Evolutionary conservation across 2,329 filamentous ascomycete species (phyloP).

Genomic region (Monilinia polystroma): DNA sequence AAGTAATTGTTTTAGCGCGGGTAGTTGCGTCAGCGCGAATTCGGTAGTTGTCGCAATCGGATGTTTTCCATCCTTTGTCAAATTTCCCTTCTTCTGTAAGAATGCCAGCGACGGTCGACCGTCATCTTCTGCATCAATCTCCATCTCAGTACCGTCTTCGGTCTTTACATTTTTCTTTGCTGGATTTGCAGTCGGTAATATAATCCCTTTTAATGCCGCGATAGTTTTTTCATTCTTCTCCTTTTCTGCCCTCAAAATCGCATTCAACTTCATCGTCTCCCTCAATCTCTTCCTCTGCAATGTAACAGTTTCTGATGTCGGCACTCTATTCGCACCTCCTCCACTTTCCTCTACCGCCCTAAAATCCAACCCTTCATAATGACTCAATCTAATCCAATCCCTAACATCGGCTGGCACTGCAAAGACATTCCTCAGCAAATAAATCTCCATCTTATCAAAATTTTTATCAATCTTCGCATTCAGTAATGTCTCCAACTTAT

Average conservation of each 20-base stretch:
- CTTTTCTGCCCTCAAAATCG: conserved; percentile 66
- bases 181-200: conserved; percentile 42
- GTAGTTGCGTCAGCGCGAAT: conserved; percentile 81
- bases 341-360: conserved; percentile 39
- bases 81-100: conserved; percentile 53
- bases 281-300: conserved; percentile 71
- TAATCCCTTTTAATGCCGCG: conserved; percentile 58
- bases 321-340: conserved; percentile 47
- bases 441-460: conserved; percentile 86
- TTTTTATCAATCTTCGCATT: conserved; percentile 80
- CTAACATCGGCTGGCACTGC: conserved; percentile 69
- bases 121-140: conserved; percentile 6
- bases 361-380: conserved; percentile 63
- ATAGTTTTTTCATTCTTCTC: conserved; percentile 72
- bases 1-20: conserved; percentile 71
- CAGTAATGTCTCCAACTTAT: conserved; percentile 79
- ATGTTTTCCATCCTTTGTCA: conserved; percentile 52
- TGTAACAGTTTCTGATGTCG: conserved; percentile 60
- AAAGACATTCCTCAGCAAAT: conserved; percentile 82
- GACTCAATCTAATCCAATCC: conserved; percentile 75
- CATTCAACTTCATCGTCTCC: conserved; percentile 75
- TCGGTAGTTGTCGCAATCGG: conserved; percentile 69
- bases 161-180: conserved; percentile 29
- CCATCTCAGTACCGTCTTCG: conserved; percentile 12
- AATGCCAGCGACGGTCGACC: conserved; percentile 49